These are phyloP conservation scores for Cystobasidiopsis lactophilus DNA, from an alignment of 768 basidiomycete species.

Conservation along the genomic window DNA sequence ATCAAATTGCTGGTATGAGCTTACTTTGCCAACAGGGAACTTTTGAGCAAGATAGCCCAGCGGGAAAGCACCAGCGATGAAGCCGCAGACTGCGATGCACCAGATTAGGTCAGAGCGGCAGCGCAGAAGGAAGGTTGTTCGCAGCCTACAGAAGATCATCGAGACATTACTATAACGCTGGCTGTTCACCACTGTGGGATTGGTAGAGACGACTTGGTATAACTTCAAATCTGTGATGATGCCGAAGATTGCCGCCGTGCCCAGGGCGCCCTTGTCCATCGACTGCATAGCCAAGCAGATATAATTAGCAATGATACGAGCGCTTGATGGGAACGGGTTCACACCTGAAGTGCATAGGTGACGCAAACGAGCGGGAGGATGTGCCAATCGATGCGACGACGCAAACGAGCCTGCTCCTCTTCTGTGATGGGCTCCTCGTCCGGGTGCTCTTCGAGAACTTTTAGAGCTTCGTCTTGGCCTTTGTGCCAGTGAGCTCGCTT, in stretches of 20 bases:
- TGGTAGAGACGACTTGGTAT: background rate
- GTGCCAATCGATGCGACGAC: background rate
- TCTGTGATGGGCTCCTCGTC: too few species aligned
- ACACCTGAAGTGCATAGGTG: background rate
- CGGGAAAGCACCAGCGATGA: too few species aligned
- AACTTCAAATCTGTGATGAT: background rate
- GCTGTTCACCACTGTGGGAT: background rate
- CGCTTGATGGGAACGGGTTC: too few species aligned
- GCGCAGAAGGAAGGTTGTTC: too few species aligned
- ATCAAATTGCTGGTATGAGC: too few species aligned
- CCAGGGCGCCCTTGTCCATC: background rate
- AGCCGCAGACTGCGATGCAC: too few species aligned
- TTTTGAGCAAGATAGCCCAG: too few species aligned
- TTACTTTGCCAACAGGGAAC: too few species aligned
- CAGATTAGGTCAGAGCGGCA: too few species aligned
- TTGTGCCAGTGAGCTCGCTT: too few species aligned
- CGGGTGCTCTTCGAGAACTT: too few species aligned
- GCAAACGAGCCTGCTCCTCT: background rate
- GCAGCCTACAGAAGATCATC: background rate
- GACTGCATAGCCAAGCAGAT: background rate
- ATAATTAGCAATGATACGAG: background rate
- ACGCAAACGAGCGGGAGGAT: background rate
- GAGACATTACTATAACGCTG: background rate
- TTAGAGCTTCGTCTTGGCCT: too few species aligned
- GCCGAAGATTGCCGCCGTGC: background rate